These are phyloP conservation scores for Candida schatavii DNA, from an alignment of 805 yeast genomes.

Conservation along the genomic window DNA sequence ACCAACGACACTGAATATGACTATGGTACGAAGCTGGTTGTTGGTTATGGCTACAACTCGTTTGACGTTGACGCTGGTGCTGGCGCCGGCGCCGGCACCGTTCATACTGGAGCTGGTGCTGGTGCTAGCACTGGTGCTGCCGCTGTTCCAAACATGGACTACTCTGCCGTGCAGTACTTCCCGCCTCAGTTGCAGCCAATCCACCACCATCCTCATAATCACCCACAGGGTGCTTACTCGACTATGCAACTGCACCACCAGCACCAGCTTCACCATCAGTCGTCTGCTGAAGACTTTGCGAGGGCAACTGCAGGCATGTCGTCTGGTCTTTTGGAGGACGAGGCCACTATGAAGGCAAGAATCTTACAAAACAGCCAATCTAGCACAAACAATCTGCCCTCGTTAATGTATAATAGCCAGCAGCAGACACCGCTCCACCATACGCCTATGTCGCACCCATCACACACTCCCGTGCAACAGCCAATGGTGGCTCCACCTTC, in stretches of 20 bases:
- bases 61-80: constrained; percentile 1
- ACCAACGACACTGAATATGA: constrained; percentile 7
- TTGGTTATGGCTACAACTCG: constrained; percentile 1
- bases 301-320: background rate
- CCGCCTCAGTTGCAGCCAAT: background rate
- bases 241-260: background rate
- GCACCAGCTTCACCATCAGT: constrained; percentile 1
- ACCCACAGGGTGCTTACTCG: background rate
- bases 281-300: constrained; percentile 3
- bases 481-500: background rate
- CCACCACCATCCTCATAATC: background rate
- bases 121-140: no score
- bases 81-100: no score
- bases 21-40: background rate
- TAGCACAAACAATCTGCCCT: background rate
- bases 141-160: background rate
- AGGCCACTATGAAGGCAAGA: background rate
- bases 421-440: constrained; percentile 2
- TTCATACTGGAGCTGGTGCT: background rate
- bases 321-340: background rate
- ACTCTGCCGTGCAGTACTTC: background rate
- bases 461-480: constrained; percentile 3
- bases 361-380: background rate
- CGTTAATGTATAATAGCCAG: constrained; percentile 1
- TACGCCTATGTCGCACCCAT: constrained; percentile 2